phyloP scores from a whole-genome alignment of 768 basidiomycete genomes.

The Tephrocybe sp. region DNA sequence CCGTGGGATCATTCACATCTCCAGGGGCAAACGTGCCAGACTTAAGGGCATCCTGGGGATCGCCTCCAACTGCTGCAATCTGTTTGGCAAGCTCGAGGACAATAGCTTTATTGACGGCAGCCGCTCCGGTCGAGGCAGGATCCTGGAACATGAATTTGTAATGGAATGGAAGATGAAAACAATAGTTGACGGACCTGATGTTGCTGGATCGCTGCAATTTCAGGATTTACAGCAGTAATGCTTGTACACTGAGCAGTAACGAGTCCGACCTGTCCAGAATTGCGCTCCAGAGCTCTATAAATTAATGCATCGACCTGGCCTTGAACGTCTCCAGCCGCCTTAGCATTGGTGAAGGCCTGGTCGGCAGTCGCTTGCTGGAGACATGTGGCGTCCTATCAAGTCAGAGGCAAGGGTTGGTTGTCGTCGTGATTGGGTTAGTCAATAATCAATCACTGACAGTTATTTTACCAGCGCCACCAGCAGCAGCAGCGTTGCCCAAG shows the following conservation, averaged over 20 bases:
- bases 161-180: not conserved
- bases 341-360: conserved; percentile 74
- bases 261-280: conserved; percentile 55
- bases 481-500: conserved; percentile 65
- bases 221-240: conserved; percentile 58
- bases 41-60: conserved; percentile 57
- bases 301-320: conserved; percentile 60
- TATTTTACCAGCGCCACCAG: conserved; percentile 52
- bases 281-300: conserved; percentile 66
- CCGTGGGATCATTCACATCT: conserved; percentile 49
- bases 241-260: conserved; percentile 49
- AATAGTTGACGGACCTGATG: conserved; percentile 43
- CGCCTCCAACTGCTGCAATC: conserved; percentile 62
- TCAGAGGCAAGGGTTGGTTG: not conserved
- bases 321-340: conserved; percentile 55
- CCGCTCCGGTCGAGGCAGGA: conserved; percentile 58
- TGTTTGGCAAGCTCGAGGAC: conserved; percentile 62
- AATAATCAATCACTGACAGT: conserved; percentile 33
- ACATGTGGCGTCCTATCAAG: conserved; percentile 51
- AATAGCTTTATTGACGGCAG: conserved; percentile 63
- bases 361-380: conserved; percentile 67
- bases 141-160: conserved; percentile 34
- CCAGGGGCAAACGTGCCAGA: conserved; percentile 66
- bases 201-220: conserved; percentile 64
- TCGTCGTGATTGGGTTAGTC: not conserved